phyloP scores from a whole-genome alignment of 768 basidiomycete genomes.

The Serpula lacrymans region DNA sequence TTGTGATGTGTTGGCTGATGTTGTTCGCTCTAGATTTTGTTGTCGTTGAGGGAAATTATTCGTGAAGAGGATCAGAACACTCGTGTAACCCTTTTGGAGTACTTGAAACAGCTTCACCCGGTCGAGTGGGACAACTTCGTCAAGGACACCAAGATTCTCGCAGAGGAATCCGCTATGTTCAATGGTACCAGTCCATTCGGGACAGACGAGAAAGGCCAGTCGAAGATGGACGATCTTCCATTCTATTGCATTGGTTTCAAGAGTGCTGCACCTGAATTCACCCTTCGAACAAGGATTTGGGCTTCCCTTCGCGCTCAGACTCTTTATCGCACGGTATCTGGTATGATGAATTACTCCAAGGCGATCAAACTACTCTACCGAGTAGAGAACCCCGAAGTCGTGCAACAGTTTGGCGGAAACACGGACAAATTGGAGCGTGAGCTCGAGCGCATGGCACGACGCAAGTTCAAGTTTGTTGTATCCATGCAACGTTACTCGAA shows the following conservation, averaged over 20 bases:
- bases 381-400: constrained; percentile 98
- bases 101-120: constrained; percentile 96
- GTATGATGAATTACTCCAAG: constrained; percentile 99
- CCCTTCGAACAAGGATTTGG: constrained; percentile 98
- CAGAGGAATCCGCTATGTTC: constrained; percentile 89
- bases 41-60: constrained; percentile 97
- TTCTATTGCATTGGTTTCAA: constrained; percentile 99
- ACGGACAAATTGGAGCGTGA: constrained; percentile 96
- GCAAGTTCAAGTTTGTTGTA: constrained; percentile 99
- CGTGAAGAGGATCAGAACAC: constrained; percentile 97
- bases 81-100: constrained; percentile 94
- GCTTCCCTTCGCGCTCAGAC: constrained; percentile 98
- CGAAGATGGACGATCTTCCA: constrained; percentile 88
- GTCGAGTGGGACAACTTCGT: constrained; percentile 99
- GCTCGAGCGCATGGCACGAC: constrained; percentile 93
- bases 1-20: constrained; percentile 6
- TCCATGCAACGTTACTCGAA: constrained; percentile 99
- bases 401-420: constrained; percentile 95
- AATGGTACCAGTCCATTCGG: constrained; percentile 71
- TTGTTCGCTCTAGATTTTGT: constrained; percentile 61
- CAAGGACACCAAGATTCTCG: constrained; percentile 98
- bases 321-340: constrained; percentile 96
- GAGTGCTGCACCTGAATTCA: constrained; percentile 97
- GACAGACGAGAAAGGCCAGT: constrained; percentile 78
- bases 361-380: constrained; percentile 99